Percentiles rank a stretch among this genome's conserved stretches.
Evolutionary conservation across 768 basidiomycete species (phyloP).

Genomic region (Russula sp.): DNA sequence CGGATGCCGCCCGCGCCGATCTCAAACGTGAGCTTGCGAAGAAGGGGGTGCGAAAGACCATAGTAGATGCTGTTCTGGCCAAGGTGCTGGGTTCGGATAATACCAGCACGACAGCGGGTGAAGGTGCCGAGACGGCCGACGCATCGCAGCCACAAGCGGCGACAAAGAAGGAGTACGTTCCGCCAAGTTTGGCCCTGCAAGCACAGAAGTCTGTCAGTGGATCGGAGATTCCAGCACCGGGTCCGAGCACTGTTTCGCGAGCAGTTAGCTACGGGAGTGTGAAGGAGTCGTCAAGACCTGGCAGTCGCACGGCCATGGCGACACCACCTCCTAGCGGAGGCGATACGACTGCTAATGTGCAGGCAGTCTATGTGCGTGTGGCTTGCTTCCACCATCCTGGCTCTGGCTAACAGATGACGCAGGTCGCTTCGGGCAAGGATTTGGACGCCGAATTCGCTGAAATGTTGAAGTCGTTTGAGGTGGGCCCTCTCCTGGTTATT

Average conservation of each 20-base stretch:
- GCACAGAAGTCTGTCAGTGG: constrained; percentile 39
- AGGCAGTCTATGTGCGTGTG: constrained; percentile 61
- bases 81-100: constrained; percentile 49
- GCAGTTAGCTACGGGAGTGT: constrained; percentile 45
- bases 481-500: constrained; percentile 29
- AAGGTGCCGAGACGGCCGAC: constrained; percentile 59
- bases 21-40: constrained; percentile 88
- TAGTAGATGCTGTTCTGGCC: constrained; percentile 71
- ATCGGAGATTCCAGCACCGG: constrained; percentile 23
- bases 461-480: constrained; percentile 81
- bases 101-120: constrained; percentile 39
- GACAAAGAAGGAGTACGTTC: constrained; percentile 54
- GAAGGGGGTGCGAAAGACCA: constrained; percentile 81
- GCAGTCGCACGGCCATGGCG: constrained; percentile 50
- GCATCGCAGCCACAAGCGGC: constrained; percentile 28
- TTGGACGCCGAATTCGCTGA: constrained; percentile 76
- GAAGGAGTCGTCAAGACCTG: constrained; percentile 48
- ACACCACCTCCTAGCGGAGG: constrained; percentile 37
- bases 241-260: constrained; percentile 35
- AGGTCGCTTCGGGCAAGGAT: constrained; percentile 84
- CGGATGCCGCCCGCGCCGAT: constrained; percentile 84
- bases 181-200: constrained; percentile 65
- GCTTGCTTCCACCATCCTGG: neutral
- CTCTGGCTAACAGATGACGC: neutral
- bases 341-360: constrained; percentile 44